Evolutionary conservation across 805 yeast species (phyloP), one percentile per base, ranked within the genome.

Genomic region (Candida wancherniae): DNA sequence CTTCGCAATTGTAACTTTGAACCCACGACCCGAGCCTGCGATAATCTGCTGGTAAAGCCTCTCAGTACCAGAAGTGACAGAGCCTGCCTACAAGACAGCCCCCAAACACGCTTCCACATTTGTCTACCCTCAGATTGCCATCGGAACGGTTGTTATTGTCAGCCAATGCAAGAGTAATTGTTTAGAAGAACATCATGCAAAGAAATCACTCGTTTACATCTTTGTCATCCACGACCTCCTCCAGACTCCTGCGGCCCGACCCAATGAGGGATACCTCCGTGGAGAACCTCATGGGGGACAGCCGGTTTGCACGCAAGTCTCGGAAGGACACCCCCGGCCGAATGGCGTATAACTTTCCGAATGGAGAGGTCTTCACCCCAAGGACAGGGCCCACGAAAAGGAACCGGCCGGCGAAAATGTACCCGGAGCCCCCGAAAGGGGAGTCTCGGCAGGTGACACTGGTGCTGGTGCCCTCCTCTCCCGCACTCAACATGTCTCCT

Each of bases 321-420:
- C 47, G 63, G 29, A 58, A 62, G 30, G 50, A 42, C 9, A 41
- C 42, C 33, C 11, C 9, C 31, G 11, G 26, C 13, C 26, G 8
- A 23, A 9, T 29, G 55, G 38, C 60, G 10, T 66, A 53, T 42
- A 63, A 56, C 39, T 72, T 72, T 45, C 77, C 77, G 10, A 71
- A 72, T 46, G 78, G 78, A 28, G 78, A 72, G 44, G 59, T 70
- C 2, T 72, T 71, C 47, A 52, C 69, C 20, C 77, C 77, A 2
- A 47, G 76, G 22, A 50, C 47, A 25, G 55, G 59, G 9, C 70
- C 70, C 2, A 36, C 56, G n/a, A 61, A 56, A 27, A 52, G 71
- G 32, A 45, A 56, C 18, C 55, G 63, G 30, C 74, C 73, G 6
- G 43, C 44, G 23, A 62, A 57, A 41, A 37, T 53, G 26, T 30